These are phyloP conservation scores for Rauvolfia tetraphylla DNA, from an alignment of 257 asterid genomes.

Conservation along the genomic window DNA sequence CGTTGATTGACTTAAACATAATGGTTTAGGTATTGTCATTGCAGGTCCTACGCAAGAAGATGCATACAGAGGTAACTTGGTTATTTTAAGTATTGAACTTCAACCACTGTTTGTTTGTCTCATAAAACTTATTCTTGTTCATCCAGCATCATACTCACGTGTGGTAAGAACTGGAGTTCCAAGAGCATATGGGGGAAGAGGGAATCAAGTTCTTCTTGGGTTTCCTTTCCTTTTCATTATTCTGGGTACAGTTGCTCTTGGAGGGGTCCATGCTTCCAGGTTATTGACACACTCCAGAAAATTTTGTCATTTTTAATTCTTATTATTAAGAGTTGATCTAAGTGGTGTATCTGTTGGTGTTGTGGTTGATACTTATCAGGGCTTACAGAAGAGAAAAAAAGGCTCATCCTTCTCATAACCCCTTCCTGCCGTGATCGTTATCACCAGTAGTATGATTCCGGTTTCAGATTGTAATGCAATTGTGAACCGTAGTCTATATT, in stretches of 20 bases:
- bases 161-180: constrained; percentile 54
- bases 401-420: constrained; percentile 60
- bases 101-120: constrained; percentile 3
- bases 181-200: constrained; percentile 34
- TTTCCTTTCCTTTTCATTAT: constrained; percentile 54
- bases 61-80: constrained; percentile 22
- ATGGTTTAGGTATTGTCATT: neutral
- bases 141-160: constrained; percentile 32
- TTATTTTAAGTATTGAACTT: neutral
- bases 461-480: neutral
- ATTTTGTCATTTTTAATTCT: neutral
- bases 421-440: constrained; percentile 61
- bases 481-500: neutral
- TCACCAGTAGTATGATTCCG: neutral
- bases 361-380: constrained; percentile 30
- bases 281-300: neutral
- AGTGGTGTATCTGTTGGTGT: neutral
- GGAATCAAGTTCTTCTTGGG: constrained; percentile 34
- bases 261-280: constrained; percentile 69
- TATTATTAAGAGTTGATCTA: neutral
- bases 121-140: neutral
- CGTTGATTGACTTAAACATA: neutral
- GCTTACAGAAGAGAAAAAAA: constrained; percentile 52
- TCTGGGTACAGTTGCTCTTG: constrained; percentile 49
- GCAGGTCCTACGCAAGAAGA: constrained; percentile 33